Percentiles rank a stretch among this genome's conserved stretches.
Evolutionary conservation across 495 filamentous ascomycete species (phyloP).

Genomic region (Talaromyces liani): DNA sequence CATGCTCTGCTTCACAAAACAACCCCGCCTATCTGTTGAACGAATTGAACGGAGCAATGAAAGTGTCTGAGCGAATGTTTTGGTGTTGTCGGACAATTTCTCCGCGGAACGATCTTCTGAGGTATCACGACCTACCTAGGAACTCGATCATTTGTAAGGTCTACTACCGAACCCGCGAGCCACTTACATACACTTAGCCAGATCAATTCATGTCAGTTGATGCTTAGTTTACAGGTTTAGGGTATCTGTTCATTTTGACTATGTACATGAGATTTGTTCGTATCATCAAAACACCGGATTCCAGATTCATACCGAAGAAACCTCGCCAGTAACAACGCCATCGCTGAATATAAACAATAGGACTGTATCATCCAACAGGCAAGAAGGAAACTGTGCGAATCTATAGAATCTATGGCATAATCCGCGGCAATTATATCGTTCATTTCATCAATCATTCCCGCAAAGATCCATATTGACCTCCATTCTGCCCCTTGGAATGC

Average conservation of each 20-base stretch:
- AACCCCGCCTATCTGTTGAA: not conserved
- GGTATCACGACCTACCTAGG: too few species aligned
- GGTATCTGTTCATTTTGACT: conserved; percentile 1
- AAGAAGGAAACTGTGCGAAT: not conserved
- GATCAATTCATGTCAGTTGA: not conserved
- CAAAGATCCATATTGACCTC: not conserved
- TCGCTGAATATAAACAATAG: not conserved
- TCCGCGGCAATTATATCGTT: not conserved
- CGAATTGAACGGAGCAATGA: not conserved
- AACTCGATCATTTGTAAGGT: too few species aligned
- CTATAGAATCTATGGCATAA: not conserved
- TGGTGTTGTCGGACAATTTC: not conserved
- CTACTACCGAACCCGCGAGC: not conserved
- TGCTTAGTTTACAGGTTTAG: not conserved
- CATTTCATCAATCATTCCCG: not conserved
- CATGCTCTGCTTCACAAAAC: not conserved
- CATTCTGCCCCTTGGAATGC: conserved; percentile 19
- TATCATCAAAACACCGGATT: not conserved
- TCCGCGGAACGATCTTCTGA: not conserved
- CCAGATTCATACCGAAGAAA: not conserved
- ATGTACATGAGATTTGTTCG: not conserved
- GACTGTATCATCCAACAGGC: not conserved
- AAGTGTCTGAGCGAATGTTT: not conserved
- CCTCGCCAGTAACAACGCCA: not conserved
- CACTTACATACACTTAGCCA: not conserved